Base-by-base conservation (phyloP, 192 early-diverging fungal genomes). In the Diversispora epigaea region DNA sequence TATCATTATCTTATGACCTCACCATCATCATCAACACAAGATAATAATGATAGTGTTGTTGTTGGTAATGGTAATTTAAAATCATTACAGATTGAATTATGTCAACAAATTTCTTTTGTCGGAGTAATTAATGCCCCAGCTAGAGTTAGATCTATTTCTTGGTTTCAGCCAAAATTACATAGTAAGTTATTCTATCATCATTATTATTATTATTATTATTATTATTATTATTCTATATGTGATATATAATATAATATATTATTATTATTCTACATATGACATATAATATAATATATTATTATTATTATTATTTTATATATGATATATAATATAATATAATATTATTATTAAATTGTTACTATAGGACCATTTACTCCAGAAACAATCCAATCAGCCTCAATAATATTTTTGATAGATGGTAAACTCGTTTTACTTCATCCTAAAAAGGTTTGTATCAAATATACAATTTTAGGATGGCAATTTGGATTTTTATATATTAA, bases 321-420 rank as follows among this genome's bases (percentile, higher is more conserved):
- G 17, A 32, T 64, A 4, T 17, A 11, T 19, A 32, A 25, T 39
- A 12, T 52, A 54, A 21, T n/a, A 21, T 17, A 44, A 21, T 67
- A 19, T 49, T 32, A 32, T 68, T n/a, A 19, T 15, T 21, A 4
- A 3, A 68, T n/a, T n/a, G n/a, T 46, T 3, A 12, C 7, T 15
- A 39, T 45, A 85, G 84, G 77, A 22, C 71, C 75, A 14, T 73
- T 85, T 19, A 60, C 63, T 55, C 66, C 76, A 0, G 82, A 85
- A 52, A 81, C 80, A 21, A 70, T 81, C 2, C 82, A 85, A 58
- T 55, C 80, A n/a, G 84, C 87, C 6, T 88, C 88, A 55, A 88
- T 93, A 19, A 78, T 92, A 0, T 57, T 93, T 7, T 80, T 94
- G 41, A 85, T 89, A 41, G 83, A 88, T 52, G 93, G 93, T 4